Percentiles rank a stretch among this genome's conserved stretches.
These are phyloP conservation scores for Mallotus japonicus DNA, from an alignment of 441 rosid genomes.

Conservation along the genomic window DNA sequence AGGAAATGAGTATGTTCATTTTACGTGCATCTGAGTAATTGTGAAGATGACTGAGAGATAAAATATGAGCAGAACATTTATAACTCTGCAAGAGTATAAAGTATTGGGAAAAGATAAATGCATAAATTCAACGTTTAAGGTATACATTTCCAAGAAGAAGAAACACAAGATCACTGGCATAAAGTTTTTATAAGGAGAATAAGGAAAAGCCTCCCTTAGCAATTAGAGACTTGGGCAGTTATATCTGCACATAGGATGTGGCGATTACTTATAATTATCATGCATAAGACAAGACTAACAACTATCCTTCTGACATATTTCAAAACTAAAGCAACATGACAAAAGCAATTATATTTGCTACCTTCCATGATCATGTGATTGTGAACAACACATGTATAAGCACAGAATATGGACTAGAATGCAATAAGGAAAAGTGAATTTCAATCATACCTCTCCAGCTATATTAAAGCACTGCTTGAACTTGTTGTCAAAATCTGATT, in stretches of 20 bases:
- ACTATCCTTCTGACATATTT: background rate
- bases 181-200: background rate
- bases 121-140: background rate
- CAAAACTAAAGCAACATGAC: background rate
- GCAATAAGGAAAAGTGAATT: background rate
- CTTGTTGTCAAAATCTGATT: slow-evolving; percentile 66
- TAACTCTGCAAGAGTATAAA: background rate
- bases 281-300: background rate
- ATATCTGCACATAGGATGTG: background rate
- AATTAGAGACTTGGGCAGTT: background rate
- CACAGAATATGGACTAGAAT: background rate
- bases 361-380: slow-evolving; percentile 6
- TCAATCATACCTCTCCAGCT: slow-evolving; percentile 59
- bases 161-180: background rate
- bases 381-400: slow-evolving; percentile 16
- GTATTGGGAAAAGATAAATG: background rate
- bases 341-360: background rate
- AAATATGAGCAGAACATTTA: background rate
- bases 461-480: slow-evolving; percentile 59
- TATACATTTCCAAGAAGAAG: background rate
- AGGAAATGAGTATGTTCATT: background rate
- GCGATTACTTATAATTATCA: background rate
- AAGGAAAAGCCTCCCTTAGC: background rate
- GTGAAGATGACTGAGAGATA: background rate
- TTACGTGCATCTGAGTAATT: background rate